Evolutionary conservation across 2,329 filamentous ascomycete genomes (phyloP), one percentile per base, ranked within the genome.

Genomic region (Akanthomyces lecanii): DNA sequence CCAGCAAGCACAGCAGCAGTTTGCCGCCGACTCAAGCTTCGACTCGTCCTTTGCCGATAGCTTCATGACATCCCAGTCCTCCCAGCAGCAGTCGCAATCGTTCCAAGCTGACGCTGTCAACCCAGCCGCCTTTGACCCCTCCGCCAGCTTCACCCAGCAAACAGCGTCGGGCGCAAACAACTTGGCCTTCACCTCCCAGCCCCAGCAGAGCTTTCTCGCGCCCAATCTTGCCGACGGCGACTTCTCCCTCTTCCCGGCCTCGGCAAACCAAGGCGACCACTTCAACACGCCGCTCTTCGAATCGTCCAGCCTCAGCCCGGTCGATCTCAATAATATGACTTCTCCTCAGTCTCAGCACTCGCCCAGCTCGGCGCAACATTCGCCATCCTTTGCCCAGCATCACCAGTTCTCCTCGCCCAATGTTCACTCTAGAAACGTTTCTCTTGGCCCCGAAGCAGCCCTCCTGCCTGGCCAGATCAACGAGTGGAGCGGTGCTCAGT

Each of bases 231-330:
- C 76, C 71, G 77, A 79, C 69, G 77, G 76, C 65, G 86, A 90
- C 75, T 89, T 88, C 72, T 84, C 85, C 56, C 80, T 90, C 69
- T 91, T 89, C 70, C 82, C 86, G 10, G 36, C 58, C 38, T 76
- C 80, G 56, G 78, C 81, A 67, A 77, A 80, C 63, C 77, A 76
- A 56, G 78, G 80, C 65, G 82, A 86, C 65, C 84, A 85, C 70
- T 85, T 87, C 70, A 85, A 85, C 69, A 76, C 85, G 14, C 83
- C 87, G 25, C 79, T 88, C 65, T 89, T 90, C 64, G 81, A 82
- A 66, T 77, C 77, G 62, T 64, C 74, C 38, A 73, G 76, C 55
- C 74, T 83, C 48, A 76, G 77, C 66, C 76, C 75, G 51, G 73
- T 74, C 71, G 80, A 84, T 66, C 74, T 84, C 58, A 79, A 75